Evolutionary conservation across 768 basidiomycete species (phyloP), one percentile per base, ranked within the genome.

Genomic region (Psilocybe tampanensis): DNA sequence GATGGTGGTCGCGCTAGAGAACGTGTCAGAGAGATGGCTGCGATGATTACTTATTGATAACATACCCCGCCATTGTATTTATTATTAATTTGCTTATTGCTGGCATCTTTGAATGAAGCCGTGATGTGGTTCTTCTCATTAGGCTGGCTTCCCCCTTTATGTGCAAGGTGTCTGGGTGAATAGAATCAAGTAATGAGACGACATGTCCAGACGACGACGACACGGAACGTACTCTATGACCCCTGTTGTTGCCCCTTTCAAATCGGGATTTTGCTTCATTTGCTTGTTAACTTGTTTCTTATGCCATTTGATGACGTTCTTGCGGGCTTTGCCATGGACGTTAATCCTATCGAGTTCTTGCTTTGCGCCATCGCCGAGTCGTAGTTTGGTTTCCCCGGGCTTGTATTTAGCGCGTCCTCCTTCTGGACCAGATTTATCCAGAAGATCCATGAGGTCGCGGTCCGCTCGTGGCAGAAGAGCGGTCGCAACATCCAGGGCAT

Each of bases 61-160:
- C 55, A 15, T 19, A 56, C 55, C 26, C 47, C 48, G 47, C 47
- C 55, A 18, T 56, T 56, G 41, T 26, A 50, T 8, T 15, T 56
- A 19, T 56, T 56, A 23, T 21, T 19, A 15, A 56, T 43, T 12
- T 39, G 23, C 17, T 52, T 12, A 13, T 41, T 24, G 34, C 45
- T 21, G 21, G 52, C 36, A 22, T 58, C 56, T 8, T 44, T 24
- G 32, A 58, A 58, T 22, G 56, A 58, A 9, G 56, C 56, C n/a
- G 56, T 58, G 56, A 58, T 53, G 41, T 52, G 56, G 32, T 52
- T 52, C 18, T 47, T 33, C 56, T 52, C 56, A n/a, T 53, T 58
- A 3, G 50, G 50, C 9, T 58, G 36, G 24, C 56, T 58, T 52
- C 56, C 56, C 9, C 56, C 56, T 21, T 47, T 58, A 33, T 58